Conservation (phyloP, 1,284 basidiomycete species). For the Puccinia novopanici region DNA sequence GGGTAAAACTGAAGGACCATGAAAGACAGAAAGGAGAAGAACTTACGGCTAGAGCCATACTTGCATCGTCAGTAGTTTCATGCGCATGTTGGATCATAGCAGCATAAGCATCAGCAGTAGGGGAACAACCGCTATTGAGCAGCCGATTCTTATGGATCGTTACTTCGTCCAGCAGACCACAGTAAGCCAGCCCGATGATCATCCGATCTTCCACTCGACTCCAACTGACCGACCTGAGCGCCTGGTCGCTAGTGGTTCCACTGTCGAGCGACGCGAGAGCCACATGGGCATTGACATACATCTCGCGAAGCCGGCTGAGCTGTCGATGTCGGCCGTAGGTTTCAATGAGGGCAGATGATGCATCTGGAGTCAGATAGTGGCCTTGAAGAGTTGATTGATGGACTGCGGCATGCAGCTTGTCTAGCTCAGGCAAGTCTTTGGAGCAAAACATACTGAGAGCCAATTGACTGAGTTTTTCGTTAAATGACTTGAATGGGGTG, state of each 20-base stretch:
- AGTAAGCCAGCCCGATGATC: slow-evolving; percentile 78
- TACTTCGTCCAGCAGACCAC: slow-evolving; percentile 75
- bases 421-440: slow-evolving; percentile 8
- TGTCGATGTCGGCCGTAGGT: slow-evolving; percentile 29
- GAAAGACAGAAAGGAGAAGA: not conserved
- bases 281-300: slow-evolving; percentile 38
- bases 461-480: slow-evolving; percentile 43
- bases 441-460: slow-evolving; percentile 34
- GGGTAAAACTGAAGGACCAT: too few species aligned
- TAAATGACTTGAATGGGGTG: slow-evolving; percentile 27
- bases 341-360: slow-evolving; percentile 32
- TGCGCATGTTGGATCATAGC: slow-evolving; percentile 81
- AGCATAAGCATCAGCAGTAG: slow-evolving; percentile 84
- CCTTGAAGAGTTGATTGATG: slow-evolving; percentile 13
- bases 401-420: slow-evolving; percentile 17
- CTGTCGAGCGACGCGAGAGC: slow-evolving; percentile 27
- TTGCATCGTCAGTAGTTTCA: slow-evolving; percentile 89
- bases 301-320: slow-evolving; percentile 36
- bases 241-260: not conserved
- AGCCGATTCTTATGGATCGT: slow-evolving; percentile 78
- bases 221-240: slow-evolving; percentile 63
- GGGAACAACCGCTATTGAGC: slow-evolving; percentile 72
- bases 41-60: slow-evolving; percentile 68
- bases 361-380: slow-evolving; percentile 36
- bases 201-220: slow-evolving; percentile 79